Conservation (phyloP, 352 stramenopile species). For the Pythium periplocum region DNA sequence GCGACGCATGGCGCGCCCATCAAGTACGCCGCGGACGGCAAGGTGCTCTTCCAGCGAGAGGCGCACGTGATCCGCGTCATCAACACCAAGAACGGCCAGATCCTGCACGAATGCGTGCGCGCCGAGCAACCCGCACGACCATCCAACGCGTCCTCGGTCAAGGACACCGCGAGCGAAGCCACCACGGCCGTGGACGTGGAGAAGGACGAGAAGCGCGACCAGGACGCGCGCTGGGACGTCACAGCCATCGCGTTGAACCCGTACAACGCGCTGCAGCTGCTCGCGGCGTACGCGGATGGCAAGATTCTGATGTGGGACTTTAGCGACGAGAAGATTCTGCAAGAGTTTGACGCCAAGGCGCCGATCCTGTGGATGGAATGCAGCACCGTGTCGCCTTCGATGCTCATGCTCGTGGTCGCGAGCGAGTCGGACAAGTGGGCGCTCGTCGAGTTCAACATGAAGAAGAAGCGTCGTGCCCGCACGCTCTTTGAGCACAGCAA, state of each 20-base stretch:
- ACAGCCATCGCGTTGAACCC: slow-evolving; percentile 59
- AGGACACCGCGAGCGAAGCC: slow-evolving; percentile 5
- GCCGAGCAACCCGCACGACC: slow-evolving; percentile 14
- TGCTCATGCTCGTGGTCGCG: slow-evolving; percentile 52
- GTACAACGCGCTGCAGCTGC: slow-evolving; percentile 61
- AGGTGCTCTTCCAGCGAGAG: slow-evolving; percentile 76
- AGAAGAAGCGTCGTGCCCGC: slow-evolving; percentile 47
- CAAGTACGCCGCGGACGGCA: slow-evolving; percentile 58
- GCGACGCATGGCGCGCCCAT: slow-evolving; percentile 22
- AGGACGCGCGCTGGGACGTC: slow-evolving; percentile 22
- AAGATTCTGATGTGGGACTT: slow-evolving; percentile 74
- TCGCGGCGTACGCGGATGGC: slow-evolving; percentile 64
- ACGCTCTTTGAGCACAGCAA: slow-evolving; percentile 45
- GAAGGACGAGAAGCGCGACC: background rate
- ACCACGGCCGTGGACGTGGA: slow-evolving; percentile 8
- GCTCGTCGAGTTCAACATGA: slow-evolving; percentile 68
- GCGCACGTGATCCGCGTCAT: slow-evolving; percentile 68
- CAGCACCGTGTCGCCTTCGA: slow-evolving; percentile 45
- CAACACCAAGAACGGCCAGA: slow-evolving; percentile 61
- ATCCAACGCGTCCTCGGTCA: background rate
- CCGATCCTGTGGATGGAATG: slow-evolving; percentile 69
- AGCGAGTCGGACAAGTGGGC: slow-evolving; percentile 29
- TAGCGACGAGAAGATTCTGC: slow-evolving; percentile 55
- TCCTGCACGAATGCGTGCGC: slow-evolving; percentile 69
- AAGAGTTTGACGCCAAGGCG: slow-evolving; percentile 40